Conservation (phyloP, 176 grass and related monocot species). For the Bolboschoenus planiculmis region DNA sequence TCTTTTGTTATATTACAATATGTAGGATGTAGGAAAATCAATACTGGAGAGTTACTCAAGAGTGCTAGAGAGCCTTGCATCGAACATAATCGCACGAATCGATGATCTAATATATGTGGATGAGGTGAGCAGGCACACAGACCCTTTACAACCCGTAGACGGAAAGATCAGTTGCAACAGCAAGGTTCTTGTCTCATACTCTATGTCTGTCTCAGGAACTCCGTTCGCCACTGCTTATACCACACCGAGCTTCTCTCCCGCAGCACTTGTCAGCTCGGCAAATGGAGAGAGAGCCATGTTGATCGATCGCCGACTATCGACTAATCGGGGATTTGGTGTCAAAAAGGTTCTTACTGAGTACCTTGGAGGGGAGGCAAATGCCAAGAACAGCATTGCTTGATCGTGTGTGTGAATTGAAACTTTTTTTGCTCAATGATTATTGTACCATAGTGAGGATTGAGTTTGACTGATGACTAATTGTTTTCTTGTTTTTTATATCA, state of each 20-base stretch:
- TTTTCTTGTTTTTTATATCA: not conserved
- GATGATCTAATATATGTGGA: constrained; percentile 81
- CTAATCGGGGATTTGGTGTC: constrained; percentile 31
- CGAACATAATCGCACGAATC: constrained; percentile 70
- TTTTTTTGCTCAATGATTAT: not conserved
- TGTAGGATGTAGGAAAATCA: constrained; percentile 81
- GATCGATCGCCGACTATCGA: constrained; percentile 33
- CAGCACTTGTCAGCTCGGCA: constrained; percentile 36
- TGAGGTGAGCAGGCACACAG: constrained; percentile 56
- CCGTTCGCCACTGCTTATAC: constrained; percentile 54
- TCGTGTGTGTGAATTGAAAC: not conserved
- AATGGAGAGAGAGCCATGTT: constrained; percentile 42
- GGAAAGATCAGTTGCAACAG: constrained; percentile 36
- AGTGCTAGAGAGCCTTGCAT: constrained; percentile 86
- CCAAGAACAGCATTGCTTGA: constrained; percentile 28
- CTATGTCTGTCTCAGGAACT: constrained; percentile 79
- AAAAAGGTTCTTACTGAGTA: constrained; percentile 60
- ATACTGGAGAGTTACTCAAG: constrained; percentile 95
- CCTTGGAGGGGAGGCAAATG: constrained; percentile 38
- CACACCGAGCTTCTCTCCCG: constrained; percentile 71
- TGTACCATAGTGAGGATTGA: constrained; percentile 10
- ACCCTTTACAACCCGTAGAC: constrained; percentile 30
- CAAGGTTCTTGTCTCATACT: constrained; percentile 39
- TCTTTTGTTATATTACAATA: not conserved
- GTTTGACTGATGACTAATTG: not conserved